Evolutionary conservation across 805 yeast genomes (phyloP).

Genomic region (Saturnispora gosingensis): DNA sequence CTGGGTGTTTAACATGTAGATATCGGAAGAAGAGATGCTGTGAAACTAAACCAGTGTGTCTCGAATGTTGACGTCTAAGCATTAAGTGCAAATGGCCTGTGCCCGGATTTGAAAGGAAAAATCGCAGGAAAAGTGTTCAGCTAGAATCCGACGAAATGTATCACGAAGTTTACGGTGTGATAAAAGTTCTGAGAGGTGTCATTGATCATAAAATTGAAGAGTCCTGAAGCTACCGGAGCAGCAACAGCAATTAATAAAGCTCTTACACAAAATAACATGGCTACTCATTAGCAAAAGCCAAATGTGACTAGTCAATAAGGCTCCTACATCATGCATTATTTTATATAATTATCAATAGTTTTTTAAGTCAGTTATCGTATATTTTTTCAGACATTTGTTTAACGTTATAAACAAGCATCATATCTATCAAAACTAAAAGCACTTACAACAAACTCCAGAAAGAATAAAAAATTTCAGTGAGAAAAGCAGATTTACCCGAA

Average conservation of each 20-base stretch:
- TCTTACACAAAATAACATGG: too few species aligned
- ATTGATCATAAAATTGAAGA: slow-evolving; percentile 37
- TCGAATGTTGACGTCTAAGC: slow-evolving; percentile 56
- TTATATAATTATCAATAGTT: too few species aligned
- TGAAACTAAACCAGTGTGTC: slow-evolving; percentile 57
- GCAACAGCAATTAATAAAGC: not conserved
- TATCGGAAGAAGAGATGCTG: slow-evolving; percentile 72
- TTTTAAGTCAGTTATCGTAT: too few species aligned
- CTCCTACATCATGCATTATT: too few species aligned
- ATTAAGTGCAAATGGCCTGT: slow-evolving; percentile 65
- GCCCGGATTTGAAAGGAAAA: slow-evolving; percentile 57
- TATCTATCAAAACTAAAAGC: too few species aligned
- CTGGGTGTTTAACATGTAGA: slow-evolving; percentile 75
- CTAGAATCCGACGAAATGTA: slow-evolving; percentile 43
- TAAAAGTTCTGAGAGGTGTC: slow-evolving; percentile 54
- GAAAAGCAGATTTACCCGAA: not conserved
- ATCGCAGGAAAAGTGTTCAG: slow-evolving; percentile 41
- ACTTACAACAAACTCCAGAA: not conserved
- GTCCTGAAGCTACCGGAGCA: not conserved
- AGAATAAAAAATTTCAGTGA: not conserved
- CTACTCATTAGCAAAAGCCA: too few species aligned
- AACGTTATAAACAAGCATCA: too few species aligned
- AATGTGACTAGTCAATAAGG: too few species aligned
- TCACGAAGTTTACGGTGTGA: slow-evolving; percentile 48
- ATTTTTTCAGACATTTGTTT: too few species aligned